Percentiles rank a stretch among this genome's conserved stretches.
phyloP scores from a whole-genome alignment of 164 flowering plant genomes.

The Buxus sempervirens region DNA sequence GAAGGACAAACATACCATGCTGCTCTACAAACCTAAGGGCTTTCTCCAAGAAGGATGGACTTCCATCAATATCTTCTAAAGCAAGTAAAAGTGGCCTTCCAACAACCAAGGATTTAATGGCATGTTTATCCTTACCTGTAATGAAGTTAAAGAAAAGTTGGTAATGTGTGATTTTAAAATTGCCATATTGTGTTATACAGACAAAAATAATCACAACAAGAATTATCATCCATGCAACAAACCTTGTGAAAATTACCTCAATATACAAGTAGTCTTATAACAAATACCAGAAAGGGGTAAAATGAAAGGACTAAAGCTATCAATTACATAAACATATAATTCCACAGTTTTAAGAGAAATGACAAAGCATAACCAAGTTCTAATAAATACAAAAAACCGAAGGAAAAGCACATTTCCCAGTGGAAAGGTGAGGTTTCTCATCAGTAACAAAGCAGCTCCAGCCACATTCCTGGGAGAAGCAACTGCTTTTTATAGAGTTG shows the following conservation, averaged over 20 bases:
- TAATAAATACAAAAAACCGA: background rate
- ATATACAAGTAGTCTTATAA: background rate
- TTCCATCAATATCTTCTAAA: conserved; percentile 81
- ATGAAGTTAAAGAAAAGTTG: conserved; percentile 1
- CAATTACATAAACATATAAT: background rate
- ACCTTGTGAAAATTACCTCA: background rate
- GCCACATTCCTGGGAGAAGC: background rate
- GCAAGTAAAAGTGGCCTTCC: conserved; percentile 86
- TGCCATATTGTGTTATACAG: background rate
- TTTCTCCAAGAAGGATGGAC: conserved; percentile 87
- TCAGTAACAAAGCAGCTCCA: background rate
- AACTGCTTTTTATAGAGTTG: background rate
- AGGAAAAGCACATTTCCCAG: background rate
- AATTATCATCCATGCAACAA: background rate
- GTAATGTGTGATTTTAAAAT: background rate
- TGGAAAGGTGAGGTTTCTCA: background rate
- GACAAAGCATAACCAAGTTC: background rate
- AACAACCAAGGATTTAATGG: conserved; percentile 47
- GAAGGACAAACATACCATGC: conserved; percentile 45
- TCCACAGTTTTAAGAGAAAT: background rate
- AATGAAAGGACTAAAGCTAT: background rate
- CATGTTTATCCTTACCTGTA: conserved; percentile 42
- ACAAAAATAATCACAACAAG: background rate
- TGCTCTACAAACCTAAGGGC: conserved; percentile 76
- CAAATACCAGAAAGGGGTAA: background rate